phyloP scores from a whole-genome alignment of 164 flowering plant genomes.

The Paratinospora sagittata region DNA sequence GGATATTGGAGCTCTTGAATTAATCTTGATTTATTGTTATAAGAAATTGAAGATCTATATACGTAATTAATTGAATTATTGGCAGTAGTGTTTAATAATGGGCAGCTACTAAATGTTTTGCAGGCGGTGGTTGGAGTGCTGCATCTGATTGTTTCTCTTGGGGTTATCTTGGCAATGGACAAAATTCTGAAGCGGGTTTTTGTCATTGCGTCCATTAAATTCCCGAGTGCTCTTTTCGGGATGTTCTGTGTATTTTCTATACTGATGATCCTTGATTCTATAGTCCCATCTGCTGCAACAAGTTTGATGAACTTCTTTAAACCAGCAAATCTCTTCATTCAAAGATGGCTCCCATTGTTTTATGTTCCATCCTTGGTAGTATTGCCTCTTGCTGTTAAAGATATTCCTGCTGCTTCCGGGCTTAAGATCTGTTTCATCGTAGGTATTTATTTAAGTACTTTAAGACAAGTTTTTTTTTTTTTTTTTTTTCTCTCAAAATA shows the following conservation, averaged over 20 bases:
- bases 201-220: conserved; percentile 75
- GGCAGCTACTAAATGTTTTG: conserved; percentile 1
- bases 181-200: conserved; percentile 70
- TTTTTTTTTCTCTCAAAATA: neutral
- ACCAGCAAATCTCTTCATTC: conserved; percentile 83
- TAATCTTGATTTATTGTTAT: too few relatives aligned
- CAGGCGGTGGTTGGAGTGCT: conserved; percentile 49
- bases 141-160: conserved; percentile 79
- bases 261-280: conserved; percentile 54
- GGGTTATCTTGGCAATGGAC: conserved; percentile 80
- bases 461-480: too few relatives aligned
- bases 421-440: conserved; percentile 66
- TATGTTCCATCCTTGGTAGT: conserved; percentile 93
- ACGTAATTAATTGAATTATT: too few relatives aligned
- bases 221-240: conserved; percentile 92
- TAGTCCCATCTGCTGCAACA: conserved; percentile 58
- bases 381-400: conserved; percentile 79
- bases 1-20: neutral
- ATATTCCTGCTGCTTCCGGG: conserved; percentile 93
- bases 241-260: conserved; percentile 88
- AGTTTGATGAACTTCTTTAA: conserved; percentile 69
- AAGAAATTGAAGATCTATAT: too few relatives aligned
- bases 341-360: conserved; percentile 94
- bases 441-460: conserved; percentile 32
- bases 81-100: neutral